These are phyloP conservation scores for Tolypocladium ovalisporum DNA, from an alignment of 2,329 filamentous ascomycete genomes.

Conservation along the genomic window DNA sequence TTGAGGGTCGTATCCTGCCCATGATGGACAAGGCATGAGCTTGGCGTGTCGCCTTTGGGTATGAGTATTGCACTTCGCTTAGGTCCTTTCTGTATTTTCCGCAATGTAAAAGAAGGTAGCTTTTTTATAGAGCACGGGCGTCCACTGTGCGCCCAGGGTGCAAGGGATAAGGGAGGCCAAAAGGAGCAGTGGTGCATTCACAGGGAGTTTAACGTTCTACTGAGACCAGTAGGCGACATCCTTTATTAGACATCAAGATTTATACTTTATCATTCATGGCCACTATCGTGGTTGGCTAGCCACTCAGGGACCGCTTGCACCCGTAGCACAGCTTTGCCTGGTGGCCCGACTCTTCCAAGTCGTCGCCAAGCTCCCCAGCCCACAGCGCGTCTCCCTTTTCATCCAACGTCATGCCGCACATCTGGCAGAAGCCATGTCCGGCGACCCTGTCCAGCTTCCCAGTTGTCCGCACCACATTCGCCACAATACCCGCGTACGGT, in stretches of 20 bases:
- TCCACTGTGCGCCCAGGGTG: background rate
- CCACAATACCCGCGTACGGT: constrained; percentile 81
- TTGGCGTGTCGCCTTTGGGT: background rate
- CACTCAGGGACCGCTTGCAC: constrained; percentile 54
- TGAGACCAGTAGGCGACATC: constrained; percentile 3
- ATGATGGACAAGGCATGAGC: constrained; percentile 17
- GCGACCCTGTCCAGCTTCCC: constrained; percentile 56
- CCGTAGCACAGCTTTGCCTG: constrained; percentile 54
- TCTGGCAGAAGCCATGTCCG: constrained; percentile 38
- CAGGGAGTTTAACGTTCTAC: background rate
- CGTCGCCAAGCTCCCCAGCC: constrained; percentile 48
- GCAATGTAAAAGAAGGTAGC: background rate
- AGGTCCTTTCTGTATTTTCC: background rate
- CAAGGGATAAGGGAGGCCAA: background rate
- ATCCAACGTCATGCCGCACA: constrained; percentile 61
- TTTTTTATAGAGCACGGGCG: background rate
- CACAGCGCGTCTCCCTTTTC: constrained; percentile 52
- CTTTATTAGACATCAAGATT: background rate
- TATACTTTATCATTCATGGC: no score
- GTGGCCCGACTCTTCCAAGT: constrained; percentile 14
- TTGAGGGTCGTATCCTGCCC: constrained; percentile 53
- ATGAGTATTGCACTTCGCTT: background rate
- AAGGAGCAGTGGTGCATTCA: background rate
- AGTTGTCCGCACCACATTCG: constrained; percentile 90
- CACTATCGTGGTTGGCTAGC: constrained; percentile 19